Evolutionary conservation across 768 basidiomycete genomes (phyloP).

Genomic region (Psilocybe azurescens): DNA sequence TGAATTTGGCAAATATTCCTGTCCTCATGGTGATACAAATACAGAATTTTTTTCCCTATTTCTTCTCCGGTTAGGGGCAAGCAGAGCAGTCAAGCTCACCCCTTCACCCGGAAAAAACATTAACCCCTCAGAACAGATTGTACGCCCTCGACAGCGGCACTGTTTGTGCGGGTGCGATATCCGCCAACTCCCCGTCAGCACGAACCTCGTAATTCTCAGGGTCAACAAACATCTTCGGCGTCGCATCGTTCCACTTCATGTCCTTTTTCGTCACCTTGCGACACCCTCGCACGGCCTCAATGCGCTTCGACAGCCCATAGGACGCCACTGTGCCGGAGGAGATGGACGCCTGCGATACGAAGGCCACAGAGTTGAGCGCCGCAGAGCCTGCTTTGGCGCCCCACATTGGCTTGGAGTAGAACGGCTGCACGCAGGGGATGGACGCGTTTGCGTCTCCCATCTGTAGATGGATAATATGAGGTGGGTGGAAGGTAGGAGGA

Average conservation of each 20-base stretch:
- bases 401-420: slow-evolving; percentile 93
- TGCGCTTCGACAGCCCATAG: slow-evolving; percentile 74
- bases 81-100: not conserved
- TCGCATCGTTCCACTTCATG: slow-evolving; percentile 91
- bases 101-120: not conserved
- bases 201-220: slow-evolving; percentile 90
- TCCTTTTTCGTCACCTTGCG: slow-evolving; percentile 79
- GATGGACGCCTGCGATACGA: slow-evolving; percentile 82
- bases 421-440: slow-evolving; percentile 95
- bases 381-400: slow-evolving; percentile 79
- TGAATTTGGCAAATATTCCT: no score
- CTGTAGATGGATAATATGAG: slow-evolving; percentile 40
- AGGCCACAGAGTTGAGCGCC: slow-evolving; percentile 82
- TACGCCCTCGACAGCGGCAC: slow-evolving; percentile 76
- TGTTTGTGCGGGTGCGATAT: slow-evolving; percentile 73
- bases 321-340: slow-evolving; percentile 58
- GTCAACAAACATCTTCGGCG: slow-evolving; percentile 88
- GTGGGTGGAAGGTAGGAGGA: not conserved
- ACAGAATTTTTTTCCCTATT: not conserved
- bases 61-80: not conserved
- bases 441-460: slow-evolving; percentile 98
- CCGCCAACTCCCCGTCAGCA: slow-evolving; percentile 79
- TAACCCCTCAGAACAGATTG: slow-evolving; percentile 69
- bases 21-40: not conserved
- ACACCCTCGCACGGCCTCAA: slow-evolving; percentile 79